phyloP scores from a whole-genome alignment of 2,329 filamentous ascomycete genomes.

The Sordariomycetes sp. region DNA sequence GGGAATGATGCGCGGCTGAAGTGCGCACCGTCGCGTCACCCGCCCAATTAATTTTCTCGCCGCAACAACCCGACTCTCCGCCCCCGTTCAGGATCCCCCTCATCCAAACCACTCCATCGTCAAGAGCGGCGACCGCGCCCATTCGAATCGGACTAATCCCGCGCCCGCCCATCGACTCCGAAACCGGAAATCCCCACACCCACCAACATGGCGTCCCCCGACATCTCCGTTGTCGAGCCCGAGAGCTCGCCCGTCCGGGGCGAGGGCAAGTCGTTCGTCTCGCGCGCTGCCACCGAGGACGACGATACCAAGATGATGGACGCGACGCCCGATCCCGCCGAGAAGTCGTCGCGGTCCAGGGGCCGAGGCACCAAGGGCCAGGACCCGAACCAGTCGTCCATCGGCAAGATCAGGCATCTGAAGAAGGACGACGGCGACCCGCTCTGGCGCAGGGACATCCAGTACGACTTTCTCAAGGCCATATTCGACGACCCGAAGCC shows the following conservation, averaged over 20 bases:
- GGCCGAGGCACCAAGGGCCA: constrained; percentile 19
- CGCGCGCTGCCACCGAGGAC: constrained; percentile 30
- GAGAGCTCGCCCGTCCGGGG: constrained; percentile 29
- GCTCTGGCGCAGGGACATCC: constrained; percentile 76
- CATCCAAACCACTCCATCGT: neutral
- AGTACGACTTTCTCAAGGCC: constrained; percentile 71
- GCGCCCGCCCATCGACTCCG: neutral
- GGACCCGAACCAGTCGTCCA: constrained; percentile 21
- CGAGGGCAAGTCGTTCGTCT: constrained; percentile 32
- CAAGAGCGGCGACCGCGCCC: neutral
- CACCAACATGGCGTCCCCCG: constrained; percentile 20
- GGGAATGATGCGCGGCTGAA: neutral
- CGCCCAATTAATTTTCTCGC: neutral
- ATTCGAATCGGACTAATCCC: neutral
- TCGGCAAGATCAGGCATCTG: constrained; percentile 66
- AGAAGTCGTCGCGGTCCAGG: constrained; percentile 22
- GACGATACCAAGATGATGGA: constrained; percentile 28
- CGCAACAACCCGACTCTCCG: neutral
- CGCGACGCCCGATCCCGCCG: constrained; percentile 28
- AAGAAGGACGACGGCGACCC: constrained; percentile 86
- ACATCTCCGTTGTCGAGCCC: constrained; percentile 30
- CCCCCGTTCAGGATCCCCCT: neutral
- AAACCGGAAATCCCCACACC: neutral
- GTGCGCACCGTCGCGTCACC: neutral
- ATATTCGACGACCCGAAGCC: constrained; percentile 62